Evolutionary conservation across 1,284 basidiomycete genomes (phyloP).

Genomic region (Cryptococcus deneoformans): DNA sequence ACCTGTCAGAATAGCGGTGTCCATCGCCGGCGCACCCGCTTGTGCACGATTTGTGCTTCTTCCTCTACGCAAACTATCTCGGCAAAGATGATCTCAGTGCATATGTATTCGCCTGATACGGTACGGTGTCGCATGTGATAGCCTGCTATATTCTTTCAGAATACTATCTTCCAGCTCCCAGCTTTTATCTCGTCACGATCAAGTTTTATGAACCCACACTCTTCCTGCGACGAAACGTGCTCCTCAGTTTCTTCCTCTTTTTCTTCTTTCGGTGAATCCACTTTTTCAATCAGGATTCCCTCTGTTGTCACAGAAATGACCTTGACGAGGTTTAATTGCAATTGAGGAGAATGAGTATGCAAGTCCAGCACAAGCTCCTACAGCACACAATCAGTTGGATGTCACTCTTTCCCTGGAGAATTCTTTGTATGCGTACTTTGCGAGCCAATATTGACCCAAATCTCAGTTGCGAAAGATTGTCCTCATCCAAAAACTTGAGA

Average conservation of each 20-base stretch:
- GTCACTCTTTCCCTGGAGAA: no score
- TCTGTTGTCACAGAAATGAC: constrained; percentile 6
- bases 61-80: constrained; percentile 51
- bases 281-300: constrained; percentile 1
- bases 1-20: constrained; percentile 63
- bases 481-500: neutral
- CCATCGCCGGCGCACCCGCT: constrained; percentile 69
- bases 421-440: no score
- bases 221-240: no score
- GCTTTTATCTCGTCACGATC: neutral
- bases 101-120: no score
- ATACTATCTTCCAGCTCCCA: constrained; percentile 1
- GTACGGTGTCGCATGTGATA: no score
- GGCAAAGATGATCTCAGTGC: neutral
- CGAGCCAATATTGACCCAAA: no score
- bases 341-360: constrained; percentile 34
- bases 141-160: neutral
- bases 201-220: neutral
- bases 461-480: neutral
- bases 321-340: constrained; percentile 26
- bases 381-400: no score
- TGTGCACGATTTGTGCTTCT: constrained; percentile 67
- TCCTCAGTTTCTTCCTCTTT: no score
- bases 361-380: constrained; percentile 39
- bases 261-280: constrained; percentile 7